phyloP scores from a whole-genome alignment of 2,329 filamentous ascomycete species.

The Talaromyces sp. region DNA sequence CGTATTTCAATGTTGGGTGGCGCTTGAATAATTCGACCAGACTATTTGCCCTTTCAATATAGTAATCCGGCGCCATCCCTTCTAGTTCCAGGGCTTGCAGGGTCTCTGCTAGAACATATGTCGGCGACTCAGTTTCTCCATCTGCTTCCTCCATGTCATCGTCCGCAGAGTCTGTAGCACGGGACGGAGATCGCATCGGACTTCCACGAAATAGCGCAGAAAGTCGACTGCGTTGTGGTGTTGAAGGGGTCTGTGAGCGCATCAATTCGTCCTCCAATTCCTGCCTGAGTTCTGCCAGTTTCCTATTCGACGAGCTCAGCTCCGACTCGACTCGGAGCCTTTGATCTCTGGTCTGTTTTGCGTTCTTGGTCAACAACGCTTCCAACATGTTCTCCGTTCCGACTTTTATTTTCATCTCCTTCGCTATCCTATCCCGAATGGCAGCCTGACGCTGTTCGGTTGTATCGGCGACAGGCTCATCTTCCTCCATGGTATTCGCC shows the following conservation, averaged over 20 bases:
- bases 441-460: constrained; percentile 72
- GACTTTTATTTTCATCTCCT: constrained; percentile 96
- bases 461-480: constrained; percentile 54
- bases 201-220: constrained; percentile 59
- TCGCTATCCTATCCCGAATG: constrained; percentile 81
- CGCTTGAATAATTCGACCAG: constrained; percentile 96
- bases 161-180: constrained; percentile 39
- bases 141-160: constrained; percentile 57
- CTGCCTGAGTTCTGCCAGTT: constrained; percentile 59
- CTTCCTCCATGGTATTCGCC: constrained; percentile 58
- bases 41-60: constrained; percentile 86
- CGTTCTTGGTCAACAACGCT: constrained; percentile 88
- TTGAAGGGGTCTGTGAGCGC: constrained; percentile 56
- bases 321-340: constrained; percentile 78
- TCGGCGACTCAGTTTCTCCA: constrained; percentile 77
- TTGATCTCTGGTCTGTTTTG: constrained; percentile 90
- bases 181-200: constrained; percentile 53
- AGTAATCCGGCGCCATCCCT: constrained; percentile 88
- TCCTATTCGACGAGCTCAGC: constrained; percentile 80
- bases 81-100: constrained; percentile 85
- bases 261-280: constrained; percentile 62
- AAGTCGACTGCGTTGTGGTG: constrained; percentile 52
- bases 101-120: constrained; percentile 84
- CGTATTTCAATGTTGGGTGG: constrained; percentile 90
- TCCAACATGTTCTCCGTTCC: constrained; percentile 98